Percentiles rank a stretch among this genome's conserved stretches.
Conservation (phyloP, 208 protist genomes). For the Trypanosomatidae sp. region DNA sequence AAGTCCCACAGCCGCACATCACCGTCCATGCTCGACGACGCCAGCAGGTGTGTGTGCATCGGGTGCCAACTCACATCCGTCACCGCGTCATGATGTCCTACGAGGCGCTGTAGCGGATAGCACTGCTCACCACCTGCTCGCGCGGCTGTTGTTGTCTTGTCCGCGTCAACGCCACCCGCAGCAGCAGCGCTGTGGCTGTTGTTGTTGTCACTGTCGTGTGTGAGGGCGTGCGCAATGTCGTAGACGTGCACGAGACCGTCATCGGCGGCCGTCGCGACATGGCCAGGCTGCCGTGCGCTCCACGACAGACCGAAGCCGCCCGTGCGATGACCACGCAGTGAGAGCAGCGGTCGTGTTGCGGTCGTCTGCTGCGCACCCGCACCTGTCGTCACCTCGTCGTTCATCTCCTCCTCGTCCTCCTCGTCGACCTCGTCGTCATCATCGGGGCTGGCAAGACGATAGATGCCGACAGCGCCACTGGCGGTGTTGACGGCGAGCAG, state of each 20-base stretch:
- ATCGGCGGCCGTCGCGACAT: conserved; percentile 85
- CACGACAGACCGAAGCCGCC: conserved; percentile 45
- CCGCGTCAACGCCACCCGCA: not conserved
- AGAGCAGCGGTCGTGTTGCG: conserved; percentile 19
- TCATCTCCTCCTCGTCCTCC: no score
- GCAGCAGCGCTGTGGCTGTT: not conserved
- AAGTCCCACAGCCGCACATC: conserved; percentile 85
- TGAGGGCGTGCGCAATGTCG: conserved; percentile 72
- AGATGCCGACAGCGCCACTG: conserved; percentile 22
- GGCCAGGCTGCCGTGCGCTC: conserved; percentile 47
- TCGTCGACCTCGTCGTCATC: no score
- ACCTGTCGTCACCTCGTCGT: conserved; percentile 10
- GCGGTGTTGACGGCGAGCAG: conserved; percentile 40
- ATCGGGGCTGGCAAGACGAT: conserved; percentile 21
- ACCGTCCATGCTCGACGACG: conserved; percentile 91
- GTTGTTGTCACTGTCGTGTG: no score
- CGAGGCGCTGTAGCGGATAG: conserved; percentile 21
- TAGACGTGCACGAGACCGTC: conserved; percentile 89
- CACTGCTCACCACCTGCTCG: conserved; percentile 5
- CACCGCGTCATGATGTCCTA: conserved; percentile 46
- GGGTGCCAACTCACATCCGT: conserved; percentile 93
- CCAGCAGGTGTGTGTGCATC: conserved; percentile 77
- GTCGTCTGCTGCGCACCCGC: conserved; percentile 6
- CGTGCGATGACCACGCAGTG: conserved; percentile 19
- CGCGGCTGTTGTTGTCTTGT: not conserved